Conservation (phyloP, 257 asterid genomes). For the Cruciata laevipes region DNA sequence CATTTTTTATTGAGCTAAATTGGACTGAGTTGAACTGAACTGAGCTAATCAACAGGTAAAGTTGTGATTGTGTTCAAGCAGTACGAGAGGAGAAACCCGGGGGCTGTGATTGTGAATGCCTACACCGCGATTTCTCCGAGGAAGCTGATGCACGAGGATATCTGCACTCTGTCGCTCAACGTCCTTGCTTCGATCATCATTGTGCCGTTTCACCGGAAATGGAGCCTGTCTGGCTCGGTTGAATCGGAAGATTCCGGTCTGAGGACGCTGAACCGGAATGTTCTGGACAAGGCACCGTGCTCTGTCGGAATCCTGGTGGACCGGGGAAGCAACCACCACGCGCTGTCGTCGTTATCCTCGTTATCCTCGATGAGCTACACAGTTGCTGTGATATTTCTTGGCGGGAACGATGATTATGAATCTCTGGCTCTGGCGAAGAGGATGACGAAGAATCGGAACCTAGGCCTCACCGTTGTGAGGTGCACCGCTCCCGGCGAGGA, state of each 20-base stretch:
- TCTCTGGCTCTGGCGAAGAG: slow-evolving; percentile 17
- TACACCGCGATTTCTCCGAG: slow-evolving; percentile 26
- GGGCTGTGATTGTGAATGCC: slow-evolving; percentile 12
- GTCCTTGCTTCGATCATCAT: slow-evolving; percentile 17
- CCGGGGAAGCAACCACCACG: slow-evolving; percentile 2
- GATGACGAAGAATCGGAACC: slow-evolving; percentile 16
- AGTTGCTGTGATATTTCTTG: slow-evolving; percentile 16
- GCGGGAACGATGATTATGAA: slow-evolving; percentile 21
- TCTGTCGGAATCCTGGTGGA: slow-evolving; percentile 24
- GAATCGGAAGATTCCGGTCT: slow-evolving; percentile 20
- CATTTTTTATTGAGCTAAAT: too few species aligned
- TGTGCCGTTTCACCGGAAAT: slow-evolving; percentile 23
- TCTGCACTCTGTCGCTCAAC: slow-evolving; percentile 22
- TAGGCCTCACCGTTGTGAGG: slow-evolving; percentile 10
- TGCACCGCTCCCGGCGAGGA: neutral
- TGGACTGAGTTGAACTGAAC: too few species aligned
- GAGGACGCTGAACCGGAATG: slow-evolving; percentile 17
- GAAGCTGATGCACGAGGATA: slow-evolving; percentile 27
- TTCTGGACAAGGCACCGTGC: slow-evolving; percentile 24
- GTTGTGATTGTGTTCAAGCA: slow-evolving; percentile 19
- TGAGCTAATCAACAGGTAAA: slow-evolving; percentile 3
- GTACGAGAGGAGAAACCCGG: slow-evolving; percentile 19
- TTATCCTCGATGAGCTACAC: neutral
- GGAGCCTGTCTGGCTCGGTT: slow-evolving; percentile 22
- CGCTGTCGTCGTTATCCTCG: neutral